Evolutionary conservation across 768 basidiomycete genomes (phyloP), one percentile per base, ranked within the genome.

Genomic region (Leccinum boreale): DNA sequence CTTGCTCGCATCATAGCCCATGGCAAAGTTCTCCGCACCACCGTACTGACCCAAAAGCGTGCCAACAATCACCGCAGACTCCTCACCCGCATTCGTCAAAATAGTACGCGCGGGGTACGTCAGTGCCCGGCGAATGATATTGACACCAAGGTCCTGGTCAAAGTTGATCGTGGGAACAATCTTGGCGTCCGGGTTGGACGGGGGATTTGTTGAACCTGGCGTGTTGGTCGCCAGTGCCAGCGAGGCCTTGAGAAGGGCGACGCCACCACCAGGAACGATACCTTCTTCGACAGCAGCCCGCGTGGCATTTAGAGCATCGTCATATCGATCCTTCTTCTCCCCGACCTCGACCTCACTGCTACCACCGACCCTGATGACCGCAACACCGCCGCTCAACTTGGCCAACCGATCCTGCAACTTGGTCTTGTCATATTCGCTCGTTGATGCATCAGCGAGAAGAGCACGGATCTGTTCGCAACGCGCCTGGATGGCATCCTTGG

Each of bases 261-360:
- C 87, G 73, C 95, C 95, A 68, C 96, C 96, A 46, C 96, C 96
- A 53, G 96, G 96, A 33, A 98, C 88, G 68, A 98, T 97, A 70
- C 96, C 96, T 74, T 99, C 95, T 77, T 98, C 96, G 29, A 98
- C 96, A 47, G 96, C 94, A 24, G 96, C 96, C 42, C 96, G 89
- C 4, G 96, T 98, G n/a, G 95, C 94, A 73, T 97, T 97, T 49
- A 98, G 81, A 1, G 95, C 95, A 70, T 96, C 94, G 65, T 98
- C 95, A 69, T 97, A 98, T 36, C 95, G 83, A 73, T 98, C 96
- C 85, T 98, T 97, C 92, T 98, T 98, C 84, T 98, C 96, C 7
- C 95, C 83, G 59, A 98, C 96, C 77, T 98, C 96, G 52, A 98
- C 96, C 74, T 98, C 96, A 53, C 83, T 85, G 23, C 87, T 78